These are phyloP conservation scores for Scenedesmus sp. DNA, from an alignment of 163 green algal genomes.

Conservation along the genomic window DNA sequence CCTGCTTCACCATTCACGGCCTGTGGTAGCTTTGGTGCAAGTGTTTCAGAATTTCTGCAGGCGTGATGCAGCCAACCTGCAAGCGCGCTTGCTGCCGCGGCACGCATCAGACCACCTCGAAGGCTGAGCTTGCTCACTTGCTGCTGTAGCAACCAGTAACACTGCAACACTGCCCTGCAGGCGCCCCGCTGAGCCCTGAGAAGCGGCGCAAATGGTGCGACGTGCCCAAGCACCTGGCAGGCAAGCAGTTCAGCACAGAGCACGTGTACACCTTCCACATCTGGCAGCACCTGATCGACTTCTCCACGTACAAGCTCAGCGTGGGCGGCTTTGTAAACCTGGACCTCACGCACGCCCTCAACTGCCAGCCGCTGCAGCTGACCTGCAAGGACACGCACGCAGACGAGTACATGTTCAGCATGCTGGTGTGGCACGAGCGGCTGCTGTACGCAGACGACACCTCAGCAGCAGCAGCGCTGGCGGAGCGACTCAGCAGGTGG, in stretches of 20 bases:
- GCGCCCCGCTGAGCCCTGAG: slow-evolving; percentile 19
- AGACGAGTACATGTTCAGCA: slow-evolving; percentile 47
- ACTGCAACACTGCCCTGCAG: neutral
- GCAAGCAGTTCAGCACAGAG: slow-evolving; percentile 36
- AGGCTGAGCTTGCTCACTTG: neutral
- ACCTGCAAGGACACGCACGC: slow-evolving; percentile 50
- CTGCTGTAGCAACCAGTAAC: neutral
- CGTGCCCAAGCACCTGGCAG: slow-evolving; percentile 41
- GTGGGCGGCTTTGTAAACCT: slow-evolving; percentile 48
- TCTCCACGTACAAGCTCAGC: slow-evolving; percentile 49
- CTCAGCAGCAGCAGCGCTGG: slow-evolving; percentile 14
- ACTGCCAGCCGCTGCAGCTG: slow-evolving; percentile 56
- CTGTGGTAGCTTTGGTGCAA: too few species aligned
- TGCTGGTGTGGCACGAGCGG: slow-evolving; percentile 57
- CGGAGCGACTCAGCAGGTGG: slow-evolving; percentile 27
- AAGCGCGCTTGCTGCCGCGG: neutral
- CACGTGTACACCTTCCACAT: slow-evolving; percentile 57
- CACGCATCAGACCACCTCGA: neutral
- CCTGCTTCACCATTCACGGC: too few species aligned
- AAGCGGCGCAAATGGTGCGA: slow-evolving; percentile 58
- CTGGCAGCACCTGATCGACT: slow-evolving; percentile 60
- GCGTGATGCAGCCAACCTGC: neutral
- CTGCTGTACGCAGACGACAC: slow-evolving; percentile 50
- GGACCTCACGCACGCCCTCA: slow-evolving; percentile 47
- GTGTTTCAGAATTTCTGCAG: too few species aligned